A percentile compares a stretch with the other conserved stretches of the same genome.
These are phyloP conservation scores for Yueomyces sp. DNA, from an alignment of 805 yeast species.

Conservation along the genomic window DNA sequence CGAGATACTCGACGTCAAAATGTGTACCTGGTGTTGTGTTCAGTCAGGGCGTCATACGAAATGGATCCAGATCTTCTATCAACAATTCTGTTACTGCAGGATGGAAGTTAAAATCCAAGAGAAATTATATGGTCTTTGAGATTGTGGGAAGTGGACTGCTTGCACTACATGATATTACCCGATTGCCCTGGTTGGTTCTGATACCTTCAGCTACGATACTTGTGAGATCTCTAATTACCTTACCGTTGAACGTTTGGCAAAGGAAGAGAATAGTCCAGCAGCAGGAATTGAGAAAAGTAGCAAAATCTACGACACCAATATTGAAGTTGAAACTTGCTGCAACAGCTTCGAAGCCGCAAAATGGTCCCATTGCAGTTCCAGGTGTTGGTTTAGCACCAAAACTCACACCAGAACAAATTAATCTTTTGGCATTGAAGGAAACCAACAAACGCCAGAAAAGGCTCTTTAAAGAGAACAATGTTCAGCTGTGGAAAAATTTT, in stretches of 20 bases:
- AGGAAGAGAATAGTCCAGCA: constrained; percentile 59
- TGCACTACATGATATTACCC: constrained; percentile 36
- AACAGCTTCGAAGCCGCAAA: background rate
- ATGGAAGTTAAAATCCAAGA: too few relatives aligned
- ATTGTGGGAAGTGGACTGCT: constrained; percentile 3
- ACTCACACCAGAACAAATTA: constrained; percentile 64
- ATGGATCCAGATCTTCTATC: too few relatives aligned
- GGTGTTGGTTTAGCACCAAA: constrained; percentile 11
- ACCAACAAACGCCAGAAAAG: constrained; percentile 58
- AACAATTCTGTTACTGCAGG: too few relatives aligned
- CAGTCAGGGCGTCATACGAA: too few relatives aligned
- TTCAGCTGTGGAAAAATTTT: constrained; percentile 72
- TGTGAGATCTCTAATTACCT: constrained; percentile 50
- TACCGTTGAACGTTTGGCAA: constrained; percentile 69
- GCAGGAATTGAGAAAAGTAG: constrained; percentile 54
- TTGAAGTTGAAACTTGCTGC: constrained; percentile 40
- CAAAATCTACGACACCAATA: constrained; percentile 66
- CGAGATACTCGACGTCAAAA: too few relatives aligned
- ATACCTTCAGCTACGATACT: constrained; percentile 63
- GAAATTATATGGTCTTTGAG: too few relatives aligned
- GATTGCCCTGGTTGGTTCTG: constrained; percentile 72
- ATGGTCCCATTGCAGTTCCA: constrained; percentile 1
- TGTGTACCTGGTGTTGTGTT: too few relatives aligned
- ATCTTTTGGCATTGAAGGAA: constrained; percentile 63
- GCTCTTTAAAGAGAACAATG: constrained; percentile 51